phyloP scores from a whole-genome alignment of 495 filamentous ascomycete genomes.

The Penicillium cinerascens region DNA sequence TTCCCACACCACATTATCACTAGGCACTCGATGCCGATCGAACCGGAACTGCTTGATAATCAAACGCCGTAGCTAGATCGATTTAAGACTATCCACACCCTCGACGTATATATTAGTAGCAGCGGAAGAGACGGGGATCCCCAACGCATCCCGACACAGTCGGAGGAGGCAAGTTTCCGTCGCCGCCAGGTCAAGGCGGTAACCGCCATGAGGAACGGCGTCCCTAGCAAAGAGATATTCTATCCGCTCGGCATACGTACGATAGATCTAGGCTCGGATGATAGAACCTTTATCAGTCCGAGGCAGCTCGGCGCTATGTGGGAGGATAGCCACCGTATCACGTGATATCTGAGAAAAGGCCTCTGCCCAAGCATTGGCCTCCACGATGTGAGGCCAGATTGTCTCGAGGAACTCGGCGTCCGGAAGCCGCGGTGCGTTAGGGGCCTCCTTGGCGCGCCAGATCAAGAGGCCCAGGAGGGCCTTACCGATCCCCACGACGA shows the following conservation, averaged over 20 bases:
- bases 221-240: constrained; percentile 43
- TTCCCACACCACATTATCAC: constrained; percentile 50
- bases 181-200: constrained; percentile 35
- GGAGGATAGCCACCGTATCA: constrained; percentile 49
- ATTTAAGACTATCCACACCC: constrained; percentile 58
- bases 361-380: constrained; percentile 48
- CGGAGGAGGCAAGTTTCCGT: constrained; percentile 42
- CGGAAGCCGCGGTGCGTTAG: constrained; percentile 20
- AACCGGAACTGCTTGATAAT: constrained; percentile 47
- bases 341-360: constrained; percentile 53
- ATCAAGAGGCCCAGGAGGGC: constrained; percentile 51
- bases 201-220: constrained; percentile 20
- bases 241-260: constrained; percentile 42
- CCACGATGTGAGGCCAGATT: constrained; percentile 47
- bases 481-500: constrained; percentile 54
- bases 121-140: constrained; percentile 31
- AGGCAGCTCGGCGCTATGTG: constrained; percentile 40
- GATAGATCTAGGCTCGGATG: constrained; percentile 53
- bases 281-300: constrained; percentile 55
- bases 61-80: constrained; percentile 52
- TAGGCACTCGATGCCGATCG: constrained; percentile 20
- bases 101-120: constrained; percentile 51
- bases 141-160: constrained; percentile 39
- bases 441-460: constrained; percentile 36
- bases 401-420: constrained; percentile 42